Evolutionary conservation across 2,329 filamentous ascomycete genomes (phyloP), one percentile per base, ranked within the genome.

Genomic region (Truncatella angustata): DNA sequence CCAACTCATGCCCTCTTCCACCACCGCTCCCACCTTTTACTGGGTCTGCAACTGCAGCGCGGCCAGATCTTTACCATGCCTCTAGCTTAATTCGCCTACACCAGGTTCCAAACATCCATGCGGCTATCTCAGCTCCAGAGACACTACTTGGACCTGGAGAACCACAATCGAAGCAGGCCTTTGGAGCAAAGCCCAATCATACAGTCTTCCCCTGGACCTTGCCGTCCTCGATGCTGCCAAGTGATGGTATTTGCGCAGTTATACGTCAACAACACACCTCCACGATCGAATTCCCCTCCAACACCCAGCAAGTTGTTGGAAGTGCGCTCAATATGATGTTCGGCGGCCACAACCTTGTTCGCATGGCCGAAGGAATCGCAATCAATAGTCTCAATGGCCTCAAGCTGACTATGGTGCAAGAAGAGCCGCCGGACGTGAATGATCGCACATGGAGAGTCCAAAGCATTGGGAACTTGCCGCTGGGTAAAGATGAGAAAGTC

Each of bases 151-250:
- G 60, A 24, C 34, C 55, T n/a, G 49, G 54, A 57, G 32, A 34
- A 55, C 12, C 52, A 52, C 18, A 50, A 30, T 42, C 47, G 52
- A 4, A 36, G 56, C 32, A 50, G 40, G 23, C 48, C 53, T 4
- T 56, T 4, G 66, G 59, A 37, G 86, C 85, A 12, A 82, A 81
- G 5, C 85, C 84, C 1, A 96, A 96, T 62, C 86, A 92, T 66
- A 93, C 88, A 0, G 86, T 90, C 61, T 97, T 91, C 63, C 94
- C 94, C 0, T 97, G 93, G 93, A 97, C 94, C 0, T 74, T 99
- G 0, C 93, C 94, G 0, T 75, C 77, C 1, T 78, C 82, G 23
- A 77, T 96, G 60, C 79, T 97, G 3, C 91, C 92, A 0, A 70
- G 74, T 9, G 84, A 95, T 62, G 93, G 88, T 0, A 87, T 80